Conservation (phyloP, 768 basidiomycete species). For the Leccinum subgranulosum region DNA sequence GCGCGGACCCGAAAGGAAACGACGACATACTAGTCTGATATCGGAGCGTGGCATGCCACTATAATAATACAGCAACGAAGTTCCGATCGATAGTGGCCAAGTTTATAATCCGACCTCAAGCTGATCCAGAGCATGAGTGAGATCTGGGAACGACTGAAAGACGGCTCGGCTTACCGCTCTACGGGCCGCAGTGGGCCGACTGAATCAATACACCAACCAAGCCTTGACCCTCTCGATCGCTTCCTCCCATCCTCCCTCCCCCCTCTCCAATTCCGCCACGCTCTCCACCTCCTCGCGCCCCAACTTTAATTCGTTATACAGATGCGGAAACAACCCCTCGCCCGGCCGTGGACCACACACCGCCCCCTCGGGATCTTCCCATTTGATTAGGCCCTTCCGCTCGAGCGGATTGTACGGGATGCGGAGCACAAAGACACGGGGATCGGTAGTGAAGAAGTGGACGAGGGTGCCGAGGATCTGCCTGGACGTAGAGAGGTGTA, state of each 20-base stretch:
- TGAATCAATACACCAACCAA: constrained; percentile 36
- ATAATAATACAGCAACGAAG: background rate
- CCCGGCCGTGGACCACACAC: constrained; percentile 41
- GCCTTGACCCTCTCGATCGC: constrained; percentile 16
- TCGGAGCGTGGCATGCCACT: no score
- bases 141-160: background rate
- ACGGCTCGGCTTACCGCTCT: background rate
- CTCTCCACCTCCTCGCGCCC: constrained; percentile 46
- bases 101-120: no score
- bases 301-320: constrained; percentile 45
- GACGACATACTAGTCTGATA: background rate
- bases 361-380: constrained; percentile 45
- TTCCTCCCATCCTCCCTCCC: constrained; percentile 32
- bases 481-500: constrained; percentile 53
- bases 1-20: background rate
- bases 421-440: constrained; percentile 41
- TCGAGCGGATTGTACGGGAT: constrained; percentile 41
- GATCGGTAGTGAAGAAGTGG: constrained; percentile 42
- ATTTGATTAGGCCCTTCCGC: constrained; percentile 34
- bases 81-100: background rate
- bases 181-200: no score
- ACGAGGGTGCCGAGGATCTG: constrained; percentile 48
- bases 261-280: constrained; percentile 29
- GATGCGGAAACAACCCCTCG: constrained; percentile 51
- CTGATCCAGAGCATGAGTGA: background rate